Base-by-base conservation (phyloP, 805 yeast species). In the Metschnikowia gruessii region DNA sequence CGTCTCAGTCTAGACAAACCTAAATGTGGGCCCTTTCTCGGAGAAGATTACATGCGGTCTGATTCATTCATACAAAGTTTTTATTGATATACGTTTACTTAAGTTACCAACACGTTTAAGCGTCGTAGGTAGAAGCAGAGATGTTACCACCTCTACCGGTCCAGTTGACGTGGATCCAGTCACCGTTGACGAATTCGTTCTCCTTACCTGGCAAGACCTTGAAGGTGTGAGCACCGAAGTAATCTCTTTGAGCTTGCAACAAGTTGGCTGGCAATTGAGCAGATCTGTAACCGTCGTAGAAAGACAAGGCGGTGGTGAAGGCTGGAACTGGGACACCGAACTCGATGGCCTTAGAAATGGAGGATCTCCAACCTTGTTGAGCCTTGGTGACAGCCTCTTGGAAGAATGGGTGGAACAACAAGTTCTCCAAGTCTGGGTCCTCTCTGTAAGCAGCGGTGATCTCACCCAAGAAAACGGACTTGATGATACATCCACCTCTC, bases 401-500 rank as follows among this genome's bases (percentile, higher is more conserved):
- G 85, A 92, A 92, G 89, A 92, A 92, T 68, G 89, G 85, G 78
- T 91, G 83, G 86, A 92, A 91, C 70, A 92, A 78, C 76, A 92
- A 79, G 85, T 91, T 91, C 80, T 91, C 97, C 66, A 92, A 79
- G 58, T 90, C 85, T 70, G 96, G 95, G 78, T 85, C 78, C 70
- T 85, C 82, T 76, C 94, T 87, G 86, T 85, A 92, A 59, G 99
- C 99, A 69, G 88, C 72, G 59, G 99, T 92, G 76, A 92, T 92
- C 74, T 92, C 97, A 66, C 84, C 97, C 68, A 92, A 80, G 87
- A 92, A 92, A 57, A 92, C 97, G 49, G 99, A 92, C 82, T 98
- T 88, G 76, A 92, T 92, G 74, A 92, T 92, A 82, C 99, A 92
- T 63, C 99, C 99, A 79, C 99, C 99, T 82, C 99, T 85, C 99